Evolutionary conservation across 768 basidiomycete genomes (phyloP).

Genomic region (Termitomyces sp.): DNA sequence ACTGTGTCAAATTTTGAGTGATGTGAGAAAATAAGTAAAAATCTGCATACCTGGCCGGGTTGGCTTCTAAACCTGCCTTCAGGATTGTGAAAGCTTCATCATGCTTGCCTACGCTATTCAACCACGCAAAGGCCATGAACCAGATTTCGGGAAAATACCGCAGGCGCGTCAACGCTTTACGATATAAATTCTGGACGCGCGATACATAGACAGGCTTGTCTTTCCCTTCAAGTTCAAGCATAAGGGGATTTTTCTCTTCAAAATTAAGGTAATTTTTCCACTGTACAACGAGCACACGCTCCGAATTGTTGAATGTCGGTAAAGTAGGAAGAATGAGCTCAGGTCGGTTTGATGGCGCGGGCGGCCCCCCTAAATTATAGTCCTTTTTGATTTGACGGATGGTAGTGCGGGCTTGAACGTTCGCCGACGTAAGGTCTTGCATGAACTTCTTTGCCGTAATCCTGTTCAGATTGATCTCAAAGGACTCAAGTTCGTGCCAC

Average conservation of each 20-base stretch:
- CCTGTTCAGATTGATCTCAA: conserved; percentile 85
- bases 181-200: conserved; percentile 77
- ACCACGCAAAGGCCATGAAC: conserved; percentile 91
- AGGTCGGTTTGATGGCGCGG: conserved; percentile 29
- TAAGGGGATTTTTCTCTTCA: conserved; percentile 93
- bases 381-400: conserved; percentile 69
- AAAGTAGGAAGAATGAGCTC: conserved; percentile 61
- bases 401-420: conserved; percentile 92
- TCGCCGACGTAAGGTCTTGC: conserved; percentile 82
- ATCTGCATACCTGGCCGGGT: conserved; percentile 60
- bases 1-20: conserved; percentile 56
- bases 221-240: conserved; percentile 86
- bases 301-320: conserved; percentile 67
- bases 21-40: conserved; percentile 15
- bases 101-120: conserved; percentile 60
- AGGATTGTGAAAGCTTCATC: conserved; percentile 83
- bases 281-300: conserved; percentile 69
- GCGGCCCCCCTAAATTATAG: neutral
- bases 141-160: conserved; percentile 94
- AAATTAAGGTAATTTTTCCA: conserved; percentile 95
- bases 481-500: conserved; percentile 94
- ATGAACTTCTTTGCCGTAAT: conserved; percentile 97
- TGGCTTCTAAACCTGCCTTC: conserved; percentile 83
- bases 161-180: conserved; percentile 88
- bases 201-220: conserved; percentile 61